These are phyloP conservation scores for Pseudopyricularia cyperi DNA, from an alignment of 2,329 filamentous ascomycete species.

Conservation along the genomic window DNA sequence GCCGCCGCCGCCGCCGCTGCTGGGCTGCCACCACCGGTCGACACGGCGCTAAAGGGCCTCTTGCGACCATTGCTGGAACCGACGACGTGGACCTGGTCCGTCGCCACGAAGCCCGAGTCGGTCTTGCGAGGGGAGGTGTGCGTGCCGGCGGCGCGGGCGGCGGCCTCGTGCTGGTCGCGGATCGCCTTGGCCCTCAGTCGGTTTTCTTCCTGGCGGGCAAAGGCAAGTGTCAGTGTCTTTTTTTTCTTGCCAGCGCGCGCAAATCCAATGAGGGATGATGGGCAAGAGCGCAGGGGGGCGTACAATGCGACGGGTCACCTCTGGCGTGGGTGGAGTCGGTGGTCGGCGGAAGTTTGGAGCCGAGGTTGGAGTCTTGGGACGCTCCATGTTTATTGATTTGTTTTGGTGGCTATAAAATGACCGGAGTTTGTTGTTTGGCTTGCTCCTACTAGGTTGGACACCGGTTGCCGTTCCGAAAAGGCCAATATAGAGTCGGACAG, in stretches of 20 bases:
- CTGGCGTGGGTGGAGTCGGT: constrained; percentile 37
- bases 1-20: constrained; percentile 40
- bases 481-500: background rate
- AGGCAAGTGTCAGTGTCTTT: constrained; percentile 6
- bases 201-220: constrained; percentile 59
- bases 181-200: constrained; percentile 81
- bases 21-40: background rate
- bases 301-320: constrained; percentile 42
- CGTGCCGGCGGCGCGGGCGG: constrained; percentile 32
- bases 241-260: background rate
- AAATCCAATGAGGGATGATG: background rate
- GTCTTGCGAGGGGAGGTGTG: constrained; percentile 30
- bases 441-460: no score
- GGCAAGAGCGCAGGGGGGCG: constrained; percentile 9
- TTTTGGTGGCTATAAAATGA: background rate
- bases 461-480: background rate
- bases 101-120: constrained; percentile 59
- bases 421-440: no score
- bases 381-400: constrained; percentile 25
- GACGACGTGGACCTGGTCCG: constrained; percentile 46
- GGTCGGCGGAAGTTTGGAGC: constrained; percentile 10
- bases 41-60: constrained; percentile 41
- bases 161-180: constrained; percentile 58
- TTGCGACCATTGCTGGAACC: constrained; percentile 33
- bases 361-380: constrained; percentile 26